Evolutionary conservation across 225 moss, liverwort and hornwort genomes (phyloP).

Genomic region (Physcomitrium patens): DNA sequence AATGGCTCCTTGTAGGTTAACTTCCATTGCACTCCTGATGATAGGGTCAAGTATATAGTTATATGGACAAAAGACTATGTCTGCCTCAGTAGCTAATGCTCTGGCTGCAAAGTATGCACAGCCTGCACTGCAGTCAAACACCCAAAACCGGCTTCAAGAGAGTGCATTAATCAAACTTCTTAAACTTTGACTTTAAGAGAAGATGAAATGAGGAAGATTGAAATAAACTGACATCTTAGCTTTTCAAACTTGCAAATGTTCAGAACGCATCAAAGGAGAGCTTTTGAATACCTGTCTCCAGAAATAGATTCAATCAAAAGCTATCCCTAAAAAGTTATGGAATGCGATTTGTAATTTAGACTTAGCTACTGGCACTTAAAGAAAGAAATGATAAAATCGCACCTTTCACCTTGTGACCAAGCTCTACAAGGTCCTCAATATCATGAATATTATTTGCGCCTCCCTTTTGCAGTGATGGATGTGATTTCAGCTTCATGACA

Average conservation of each 20-base stretch:
- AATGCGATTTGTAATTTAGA: neutral
- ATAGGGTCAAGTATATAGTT: conserved; percentile 78
- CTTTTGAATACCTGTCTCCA: neutral
- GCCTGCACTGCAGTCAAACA: conserved; percentile 51
- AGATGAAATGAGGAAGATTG: neutral
- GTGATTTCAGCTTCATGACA: conserved; percentile 56
- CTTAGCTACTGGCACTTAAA: neutral
- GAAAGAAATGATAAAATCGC: conserved; percentile 4
- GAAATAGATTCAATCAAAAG: neutral
- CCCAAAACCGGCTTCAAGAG: conserved; percentile 22
- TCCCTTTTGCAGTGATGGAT: conserved; percentile 61
- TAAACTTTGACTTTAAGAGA: neutral
- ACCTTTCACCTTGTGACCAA: conserved; percentile 75
- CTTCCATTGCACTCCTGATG: conserved; percentile 70
- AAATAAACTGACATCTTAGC: neutral
- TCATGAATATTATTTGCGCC: conserved; percentile 67
- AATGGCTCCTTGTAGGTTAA: conserved; percentile 66
- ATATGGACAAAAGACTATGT: conserved; percentile 82
- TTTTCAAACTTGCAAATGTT: neutral
- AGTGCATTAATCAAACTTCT: neutral
- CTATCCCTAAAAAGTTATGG: neutral
- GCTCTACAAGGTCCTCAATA: conserved; percentile 74
- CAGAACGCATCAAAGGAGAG: neutral
- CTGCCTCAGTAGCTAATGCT: conserved; percentile 67
- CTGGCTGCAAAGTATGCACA: conserved; percentile 81